Percentiles rank a stretch among this genome's conserved stretches.
Conservation (phyloP, 148 eudicot species). For the Rhododendron ovatum region DNA sequence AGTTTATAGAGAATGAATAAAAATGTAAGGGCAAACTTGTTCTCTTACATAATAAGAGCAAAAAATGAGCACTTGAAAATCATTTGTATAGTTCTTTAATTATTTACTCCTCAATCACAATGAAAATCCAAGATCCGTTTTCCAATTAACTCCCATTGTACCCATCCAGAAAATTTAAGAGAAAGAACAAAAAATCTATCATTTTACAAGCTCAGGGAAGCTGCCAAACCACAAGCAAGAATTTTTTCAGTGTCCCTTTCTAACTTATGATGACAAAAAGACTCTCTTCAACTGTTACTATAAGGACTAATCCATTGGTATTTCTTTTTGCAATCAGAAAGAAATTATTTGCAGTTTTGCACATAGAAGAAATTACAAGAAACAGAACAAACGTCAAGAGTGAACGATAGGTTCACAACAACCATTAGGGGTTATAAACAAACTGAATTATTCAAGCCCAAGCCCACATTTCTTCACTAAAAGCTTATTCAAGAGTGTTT, state of each 20-base stretch:
- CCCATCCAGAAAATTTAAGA: not conserved
- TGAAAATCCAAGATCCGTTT: not conserved
- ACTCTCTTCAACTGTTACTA: not conserved
- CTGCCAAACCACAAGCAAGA: not conserved
- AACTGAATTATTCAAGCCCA: not conserved
- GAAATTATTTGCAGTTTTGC: not conserved
- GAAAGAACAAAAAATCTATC: not conserved
- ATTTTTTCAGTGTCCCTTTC: not conserved
- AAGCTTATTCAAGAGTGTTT: not conserved
- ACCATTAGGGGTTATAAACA: not conserved
- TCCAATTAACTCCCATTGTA: not conserved
- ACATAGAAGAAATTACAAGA: not conserved
- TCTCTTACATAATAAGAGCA: not conserved
- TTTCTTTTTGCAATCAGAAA: too few species aligned
- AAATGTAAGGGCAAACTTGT: not conserved
- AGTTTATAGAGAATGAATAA: not conserved
- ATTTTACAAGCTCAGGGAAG: not conserved
- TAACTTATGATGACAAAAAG: not conserved
- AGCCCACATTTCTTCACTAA: too few species aligned
- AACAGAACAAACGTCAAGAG: not conserved
- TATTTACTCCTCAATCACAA: not conserved
- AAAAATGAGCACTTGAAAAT: not conserved
- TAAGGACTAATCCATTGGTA: not conserved
- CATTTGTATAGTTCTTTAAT: not conserved
- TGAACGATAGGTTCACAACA: not conserved